These are phyloP conservation scores for Triticum monococcum DNA, from an alignment of 176 grass and related monocot species.

Conservation along the genomic window DNA sequence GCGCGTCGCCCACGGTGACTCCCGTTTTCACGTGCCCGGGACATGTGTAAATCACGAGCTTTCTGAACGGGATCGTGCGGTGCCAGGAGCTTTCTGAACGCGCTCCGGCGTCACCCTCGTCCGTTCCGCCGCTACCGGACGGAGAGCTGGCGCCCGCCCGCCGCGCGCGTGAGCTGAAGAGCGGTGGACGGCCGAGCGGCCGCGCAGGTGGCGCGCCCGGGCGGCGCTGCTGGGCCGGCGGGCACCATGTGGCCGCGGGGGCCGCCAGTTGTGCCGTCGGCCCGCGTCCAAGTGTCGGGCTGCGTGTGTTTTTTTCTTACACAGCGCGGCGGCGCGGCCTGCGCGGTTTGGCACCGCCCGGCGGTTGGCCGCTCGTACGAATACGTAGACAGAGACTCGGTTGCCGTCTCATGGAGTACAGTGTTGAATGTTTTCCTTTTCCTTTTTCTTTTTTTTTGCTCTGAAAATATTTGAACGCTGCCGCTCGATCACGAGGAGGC, in stretches of 20 bases:
- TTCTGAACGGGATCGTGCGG: too few relatives aligned
- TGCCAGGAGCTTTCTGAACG: not conserved
- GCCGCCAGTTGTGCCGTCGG: not conserved
- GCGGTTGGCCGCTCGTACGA: not conserved
- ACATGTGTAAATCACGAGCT: not conserved
- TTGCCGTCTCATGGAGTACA: not conserved
- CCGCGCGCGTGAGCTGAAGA: not conserved
- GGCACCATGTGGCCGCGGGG: slow-evolving; percentile 13
- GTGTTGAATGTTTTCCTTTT: not conserved
- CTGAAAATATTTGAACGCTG: not conserved
- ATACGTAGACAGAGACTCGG: too few relatives aligned
- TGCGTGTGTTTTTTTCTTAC: not conserved
- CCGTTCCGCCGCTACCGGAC: not conserved
- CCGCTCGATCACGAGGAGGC: not conserved
- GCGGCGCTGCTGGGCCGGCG: not conserved
- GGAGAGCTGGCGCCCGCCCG: too few relatives aligned
- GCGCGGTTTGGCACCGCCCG: not conserved
- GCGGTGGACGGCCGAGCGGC: not conserved
- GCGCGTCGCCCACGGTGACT: not conserved
- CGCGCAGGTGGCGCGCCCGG: slow-evolving; percentile 22
- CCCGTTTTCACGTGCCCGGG: not conserved
- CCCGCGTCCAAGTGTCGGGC: not conserved
- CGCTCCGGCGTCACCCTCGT: not conserved
- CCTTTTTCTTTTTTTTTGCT: not conserved
- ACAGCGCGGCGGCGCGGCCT: not conserved